Evolutionary conservation across 2,329 filamentous ascomycete genomes (phyloP).

Genomic region (Rutstroemia sp.): DNA sequence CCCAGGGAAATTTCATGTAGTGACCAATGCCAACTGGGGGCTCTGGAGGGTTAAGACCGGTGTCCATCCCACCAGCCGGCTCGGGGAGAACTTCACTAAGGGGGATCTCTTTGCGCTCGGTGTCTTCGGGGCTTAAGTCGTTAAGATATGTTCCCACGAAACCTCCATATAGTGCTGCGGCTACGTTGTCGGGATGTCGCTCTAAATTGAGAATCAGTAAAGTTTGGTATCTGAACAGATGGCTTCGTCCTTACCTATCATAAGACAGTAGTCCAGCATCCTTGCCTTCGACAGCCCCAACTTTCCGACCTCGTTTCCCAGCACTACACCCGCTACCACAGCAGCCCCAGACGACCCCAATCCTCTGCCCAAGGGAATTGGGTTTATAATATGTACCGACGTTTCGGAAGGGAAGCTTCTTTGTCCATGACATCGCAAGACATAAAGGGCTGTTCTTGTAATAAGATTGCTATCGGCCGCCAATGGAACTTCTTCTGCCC

Average conservation of each 20-base stretch:
- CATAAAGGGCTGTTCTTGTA: conserved; percentile 88
- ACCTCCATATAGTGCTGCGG: conserved; percentile 88
- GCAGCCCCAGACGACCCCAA: conserved; percentile 94
- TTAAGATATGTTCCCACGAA: conserved; percentile 97
- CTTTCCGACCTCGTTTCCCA: conserved; percentile 82
- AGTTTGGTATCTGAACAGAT: not conserved
- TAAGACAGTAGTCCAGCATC: conserved; percentile 91
- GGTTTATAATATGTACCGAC: conserved; percentile 90
- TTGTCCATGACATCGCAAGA: conserved; percentile 85
- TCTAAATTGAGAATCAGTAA: conserved; percentile 38
- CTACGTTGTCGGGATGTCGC: conserved; percentile 89
- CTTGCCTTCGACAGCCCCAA: conserved; percentile 71
- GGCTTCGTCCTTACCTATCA: conserved; percentile 63
- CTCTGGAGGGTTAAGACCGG: conserved; percentile 75
- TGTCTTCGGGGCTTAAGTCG: conserved; percentile 81
- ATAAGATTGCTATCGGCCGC: conserved; percentile 85
- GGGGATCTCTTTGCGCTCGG: conserved; percentile 86
- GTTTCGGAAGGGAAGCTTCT: conserved; percentile 79
- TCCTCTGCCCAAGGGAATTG: conserved; percentile 85
- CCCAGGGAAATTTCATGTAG: conserved; percentile 93
- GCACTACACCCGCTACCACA: conserved; percentile 88
- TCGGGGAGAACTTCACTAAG: conserved; percentile 87
- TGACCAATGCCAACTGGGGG: conserved; percentile 92
- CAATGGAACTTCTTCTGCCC: conserved; percentile 66
- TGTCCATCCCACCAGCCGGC: conserved; percentile 85